Percentiles rank a stretch among this genome's conserved stretches.
Evolutionary conservation across 1,284 basidiomycete species (phyloP).

Genomic region (Hemileia vastatrix): DNA sequence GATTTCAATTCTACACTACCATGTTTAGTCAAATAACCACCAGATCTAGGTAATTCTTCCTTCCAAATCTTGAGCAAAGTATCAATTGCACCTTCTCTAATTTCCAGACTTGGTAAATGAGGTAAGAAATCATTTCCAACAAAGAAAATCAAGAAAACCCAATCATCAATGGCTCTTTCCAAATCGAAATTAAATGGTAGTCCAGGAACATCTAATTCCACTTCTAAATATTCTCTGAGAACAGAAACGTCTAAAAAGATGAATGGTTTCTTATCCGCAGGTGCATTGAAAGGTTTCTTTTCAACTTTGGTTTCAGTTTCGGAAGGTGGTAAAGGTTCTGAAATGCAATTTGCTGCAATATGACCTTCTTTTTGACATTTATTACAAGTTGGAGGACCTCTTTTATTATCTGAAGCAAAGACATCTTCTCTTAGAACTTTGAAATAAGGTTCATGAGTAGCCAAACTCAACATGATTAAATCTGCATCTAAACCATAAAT

Average conservation of each 20-base stretch:
- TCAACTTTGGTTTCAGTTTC: background rate
- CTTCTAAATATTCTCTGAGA: constrained; percentile 91
- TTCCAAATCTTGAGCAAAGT: constrained; percentile 92
- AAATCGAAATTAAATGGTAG: constrained; percentile 76
- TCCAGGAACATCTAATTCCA: constrained; percentile 74
- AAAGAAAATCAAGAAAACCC: constrained; percentile 99
- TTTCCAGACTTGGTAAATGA: constrained; percentile 93
- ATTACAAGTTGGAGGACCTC: constrained; percentile 73
- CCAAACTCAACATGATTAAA: constrained; percentile 95
- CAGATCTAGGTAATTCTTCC: constrained; percentile 80
- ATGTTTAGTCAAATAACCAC: constrained; percentile 89
- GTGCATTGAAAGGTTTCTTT: constrained; percentile 32
- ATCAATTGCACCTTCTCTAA: constrained; percentile 97
- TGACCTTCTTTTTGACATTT: constrained; percentile 89
- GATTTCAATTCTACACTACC: constrained; percentile 75
- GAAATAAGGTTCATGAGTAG: constrained; percentile 98
- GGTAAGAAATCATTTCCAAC: constrained; percentile 99
- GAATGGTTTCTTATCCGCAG: constrained; percentile 84
- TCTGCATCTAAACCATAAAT: constrained; percentile 98
- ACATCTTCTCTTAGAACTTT: constrained; percentile 96
- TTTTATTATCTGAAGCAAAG: constrained; percentile 60
- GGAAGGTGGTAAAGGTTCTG: constrained; percentile 55
- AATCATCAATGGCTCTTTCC: constrained; percentile 97
- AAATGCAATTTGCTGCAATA: constrained; percentile 77
- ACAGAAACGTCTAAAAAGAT: constrained; percentile 96